Conservation (phyloP, 495 filamentous ascomycete genomes). For the Immersiella caudata region DNA sequence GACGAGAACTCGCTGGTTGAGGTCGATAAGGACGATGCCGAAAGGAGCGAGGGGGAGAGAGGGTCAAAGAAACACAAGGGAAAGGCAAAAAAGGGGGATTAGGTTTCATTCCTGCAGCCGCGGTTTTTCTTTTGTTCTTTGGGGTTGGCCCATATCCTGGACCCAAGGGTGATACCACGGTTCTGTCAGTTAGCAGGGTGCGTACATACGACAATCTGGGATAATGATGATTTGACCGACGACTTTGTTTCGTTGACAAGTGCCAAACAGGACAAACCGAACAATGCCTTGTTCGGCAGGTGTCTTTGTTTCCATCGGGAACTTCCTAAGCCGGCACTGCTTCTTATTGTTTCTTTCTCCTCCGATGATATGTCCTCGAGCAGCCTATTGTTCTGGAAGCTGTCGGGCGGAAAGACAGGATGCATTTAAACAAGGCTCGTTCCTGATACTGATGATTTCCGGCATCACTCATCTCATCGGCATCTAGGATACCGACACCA, state of each 20-base stretch:
- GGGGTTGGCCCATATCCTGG: background rate
- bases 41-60: conserved; percentile 12
- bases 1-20: conserved; percentile 42
- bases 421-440: background rate
- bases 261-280: background rate
- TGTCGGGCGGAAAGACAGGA: background rate
- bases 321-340: background rate
- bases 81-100: conserved; percentile 19
- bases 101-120: background rate
- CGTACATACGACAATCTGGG: background rate
- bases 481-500: background rate
- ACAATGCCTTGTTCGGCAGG: background rate
- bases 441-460: background rate
- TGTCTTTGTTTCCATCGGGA: background rate
- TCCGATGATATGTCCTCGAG: background rate
- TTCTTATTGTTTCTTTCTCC: background rate
- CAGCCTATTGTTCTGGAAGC: background rate
- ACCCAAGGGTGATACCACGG: conserved; percentile 16
- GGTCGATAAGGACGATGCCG: conserved; percentile 41
- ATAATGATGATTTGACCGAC: background rate
- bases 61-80: conserved; percentile 8
- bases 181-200: background rate
- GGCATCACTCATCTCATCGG: background rate
- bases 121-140: conserved; percentile 12
- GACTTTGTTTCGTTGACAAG: background rate